phyloP scores from a whole-genome alignment of 208 protist species.

The Trypanosoma mega region DNA sequence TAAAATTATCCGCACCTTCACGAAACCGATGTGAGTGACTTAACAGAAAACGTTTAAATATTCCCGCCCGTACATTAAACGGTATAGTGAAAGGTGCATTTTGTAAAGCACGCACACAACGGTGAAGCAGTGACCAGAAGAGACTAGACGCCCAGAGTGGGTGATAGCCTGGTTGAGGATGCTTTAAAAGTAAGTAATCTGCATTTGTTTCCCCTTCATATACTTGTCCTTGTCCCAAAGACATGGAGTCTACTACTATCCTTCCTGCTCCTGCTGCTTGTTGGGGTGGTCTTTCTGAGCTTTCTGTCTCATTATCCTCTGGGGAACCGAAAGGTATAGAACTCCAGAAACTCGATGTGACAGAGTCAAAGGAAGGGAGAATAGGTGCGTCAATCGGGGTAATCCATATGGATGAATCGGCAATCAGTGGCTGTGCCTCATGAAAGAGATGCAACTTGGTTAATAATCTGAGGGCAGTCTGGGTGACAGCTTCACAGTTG shows the following conservation, averaged over 20 bases:
- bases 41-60: slow-evolving; percentile 62
- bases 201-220: not conserved
- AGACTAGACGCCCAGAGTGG: slow-evolving; percentile 18
- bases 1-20: not conserved
- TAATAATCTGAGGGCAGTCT: slow-evolving; percentile 60
- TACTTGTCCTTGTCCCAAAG: not conserved
- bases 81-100: slow-evolving; percentile 71
- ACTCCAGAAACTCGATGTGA: slow-evolving; percentile 19
- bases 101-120: slow-evolving; percentile 62
- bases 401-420: slow-evolving; percentile 56
- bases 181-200: not conserved
- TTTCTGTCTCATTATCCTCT: slow-evolving; percentile 1
- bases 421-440: slow-evolving; percentile 58
- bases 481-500: slow-evolving; percentile 72
- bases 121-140: slow-evolving; percentile 43
- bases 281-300: not conserved
- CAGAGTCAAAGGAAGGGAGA: slow-evolving; percentile 21
- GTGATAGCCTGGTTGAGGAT: too few relatives aligned
- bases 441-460: slow-evolving; percentile 66
- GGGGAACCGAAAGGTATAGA: not conserved
- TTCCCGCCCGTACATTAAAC: slow-evolving; percentile 61
- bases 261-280: slow-evolving; percentile 13
- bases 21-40: slow-evolving; percentile 11
- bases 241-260: not conserved
- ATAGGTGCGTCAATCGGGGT: slow-evolving; percentile 24